Evolutionary conservation across 2,329 filamentous ascomycete species (phyloP).

Genomic region (Juglanconis sp.): DNA sequence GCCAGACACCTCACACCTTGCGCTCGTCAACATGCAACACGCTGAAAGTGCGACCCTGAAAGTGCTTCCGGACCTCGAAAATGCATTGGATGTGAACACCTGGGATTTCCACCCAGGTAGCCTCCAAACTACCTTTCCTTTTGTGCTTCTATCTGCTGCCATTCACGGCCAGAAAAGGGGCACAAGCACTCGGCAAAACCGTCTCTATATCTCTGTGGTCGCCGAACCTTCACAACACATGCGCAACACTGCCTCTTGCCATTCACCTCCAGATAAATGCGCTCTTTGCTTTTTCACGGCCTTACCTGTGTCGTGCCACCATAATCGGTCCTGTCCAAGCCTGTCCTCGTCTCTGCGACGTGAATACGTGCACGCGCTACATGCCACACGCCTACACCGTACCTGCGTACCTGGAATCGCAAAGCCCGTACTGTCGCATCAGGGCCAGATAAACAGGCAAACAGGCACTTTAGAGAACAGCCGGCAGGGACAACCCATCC

Average conservation of each 20-base stretch:
- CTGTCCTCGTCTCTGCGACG: background rate
- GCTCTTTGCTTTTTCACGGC: background rate
- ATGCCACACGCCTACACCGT: background rate
- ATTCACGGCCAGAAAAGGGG: background rate
- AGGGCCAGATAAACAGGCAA: constrained; percentile 1
- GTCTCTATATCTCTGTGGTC: background rate
- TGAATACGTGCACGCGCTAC: background rate
- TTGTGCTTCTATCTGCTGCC: background rate
- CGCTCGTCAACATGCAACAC: background rate
- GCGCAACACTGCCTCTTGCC: background rate
- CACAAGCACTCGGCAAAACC: background rate
- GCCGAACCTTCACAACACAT: background rate
- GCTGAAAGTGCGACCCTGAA: background rate
- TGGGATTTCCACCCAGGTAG: background rate
- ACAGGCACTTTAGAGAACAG: background rate
- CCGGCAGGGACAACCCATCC: constrained; percentile 1
- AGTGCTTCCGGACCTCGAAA: background rate
- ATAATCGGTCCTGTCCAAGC: background rate
- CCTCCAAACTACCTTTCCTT: background rate
- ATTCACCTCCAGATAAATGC: background rate
- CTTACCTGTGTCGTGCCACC: background rate
- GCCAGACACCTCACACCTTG: constrained; percentile 4
- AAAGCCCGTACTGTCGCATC: constrained; percentile 5
- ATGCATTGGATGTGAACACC: background rate
- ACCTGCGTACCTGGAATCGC: constrained; percentile 2